These are phyloP conservation scores for Chalara sp. DNA, from an alignment of 2,329 filamentous ascomycete species.

Conservation along the genomic window DNA sequence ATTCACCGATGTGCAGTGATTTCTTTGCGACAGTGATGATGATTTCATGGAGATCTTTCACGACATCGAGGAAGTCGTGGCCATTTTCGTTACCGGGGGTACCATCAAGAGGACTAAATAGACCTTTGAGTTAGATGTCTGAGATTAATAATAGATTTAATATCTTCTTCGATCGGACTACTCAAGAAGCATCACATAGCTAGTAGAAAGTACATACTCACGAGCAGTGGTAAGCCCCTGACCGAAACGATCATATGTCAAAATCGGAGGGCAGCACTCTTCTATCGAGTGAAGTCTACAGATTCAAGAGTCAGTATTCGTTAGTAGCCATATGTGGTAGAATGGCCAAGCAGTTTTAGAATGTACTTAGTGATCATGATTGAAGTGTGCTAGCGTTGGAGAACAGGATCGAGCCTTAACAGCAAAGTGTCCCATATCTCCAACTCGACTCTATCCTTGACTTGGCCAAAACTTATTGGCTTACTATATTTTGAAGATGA, in stretches of 20 bases:
- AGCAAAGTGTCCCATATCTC: too few species aligned
- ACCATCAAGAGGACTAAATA: slow-evolving; percentile 7
- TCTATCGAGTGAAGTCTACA: neutral
- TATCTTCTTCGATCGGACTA: too few species aligned
- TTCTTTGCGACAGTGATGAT: slow-evolving; percentile 14
- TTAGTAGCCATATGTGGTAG: too few species aligned
- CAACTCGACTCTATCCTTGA: too few species aligned
- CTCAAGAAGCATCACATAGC: too few species aligned
- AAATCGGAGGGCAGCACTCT: slow-evolving; percentile 21
- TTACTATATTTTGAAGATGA: neutral
- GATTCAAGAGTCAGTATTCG: too few species aligned
- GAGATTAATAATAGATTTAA: too few species aligned
- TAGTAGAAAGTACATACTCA: slow-evolving; percentile 10
- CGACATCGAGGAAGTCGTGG: slow-evolving; percentile 23
- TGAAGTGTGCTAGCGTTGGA: too few species aligned
- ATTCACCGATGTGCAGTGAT: slow-evolving; percentile 5
- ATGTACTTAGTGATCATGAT: too few species aligned
- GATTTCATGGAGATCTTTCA: slow-evolving; percentile 25
- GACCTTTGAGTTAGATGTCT: neutral
- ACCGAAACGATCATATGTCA: slow-evolving; percentile 28
- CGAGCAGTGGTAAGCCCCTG: slow-evolving; percentile 19
- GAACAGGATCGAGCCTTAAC: too few species aligned
- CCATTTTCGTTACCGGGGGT: slow-evolving; percentile 19
- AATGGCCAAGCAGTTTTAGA: too few species aligned
- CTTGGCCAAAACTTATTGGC: neutral